phyloP scores from a whole-genome alignment of 768 basidiomycete genomes.

The Termitomyces sp. region DNA sequence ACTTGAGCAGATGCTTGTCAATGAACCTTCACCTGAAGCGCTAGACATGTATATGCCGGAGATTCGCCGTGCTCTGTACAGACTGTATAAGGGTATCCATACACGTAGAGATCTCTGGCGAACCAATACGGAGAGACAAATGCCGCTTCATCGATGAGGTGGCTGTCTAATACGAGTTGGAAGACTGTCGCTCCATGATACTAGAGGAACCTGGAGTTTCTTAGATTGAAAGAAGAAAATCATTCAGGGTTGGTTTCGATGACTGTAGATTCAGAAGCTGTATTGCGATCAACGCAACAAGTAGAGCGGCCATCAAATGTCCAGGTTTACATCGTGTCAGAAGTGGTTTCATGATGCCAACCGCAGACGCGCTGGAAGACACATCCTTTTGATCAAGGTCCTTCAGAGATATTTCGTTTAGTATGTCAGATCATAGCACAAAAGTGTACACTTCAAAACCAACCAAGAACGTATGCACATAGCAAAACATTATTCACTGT shows the following conservation, averaged over 20 bases:
- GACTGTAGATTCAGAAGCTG: not conserved
- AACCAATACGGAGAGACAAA: constrained; percentile 13
- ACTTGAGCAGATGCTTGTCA: constrained; percentile 59
- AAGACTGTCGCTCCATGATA: not conserved
- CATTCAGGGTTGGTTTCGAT: not conserved
- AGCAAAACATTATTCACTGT: too few relatives aligned
- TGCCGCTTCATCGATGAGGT: not conserved
- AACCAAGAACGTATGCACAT: not conserved
- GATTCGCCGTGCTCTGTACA: constrained; percentile 76
- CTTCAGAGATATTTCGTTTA: not conserved
- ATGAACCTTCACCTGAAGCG: constrained; percentile 71
- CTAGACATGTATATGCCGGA: constrained; percentile 75
- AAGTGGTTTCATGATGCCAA: not conserved
- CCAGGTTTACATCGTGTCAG: not conserved
- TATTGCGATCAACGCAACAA: not conserved
- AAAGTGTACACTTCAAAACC: not conserved
- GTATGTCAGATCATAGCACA: not conserved
- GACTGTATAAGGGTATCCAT: constrained; percentile 78
- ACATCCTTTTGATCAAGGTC: not conserved
- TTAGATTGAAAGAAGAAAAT: not conserved
- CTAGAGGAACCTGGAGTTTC: not conserved
- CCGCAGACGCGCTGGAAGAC: not conserved
- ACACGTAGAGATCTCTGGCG: constrained; percentile 56
- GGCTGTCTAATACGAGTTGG: not conserved
- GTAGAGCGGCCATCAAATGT: not conserved